phyloP scores from a whole-genome alignment of 2,329 filamentous ascomycete genomes.

The Pleurostoma richardsiae region DNA sequence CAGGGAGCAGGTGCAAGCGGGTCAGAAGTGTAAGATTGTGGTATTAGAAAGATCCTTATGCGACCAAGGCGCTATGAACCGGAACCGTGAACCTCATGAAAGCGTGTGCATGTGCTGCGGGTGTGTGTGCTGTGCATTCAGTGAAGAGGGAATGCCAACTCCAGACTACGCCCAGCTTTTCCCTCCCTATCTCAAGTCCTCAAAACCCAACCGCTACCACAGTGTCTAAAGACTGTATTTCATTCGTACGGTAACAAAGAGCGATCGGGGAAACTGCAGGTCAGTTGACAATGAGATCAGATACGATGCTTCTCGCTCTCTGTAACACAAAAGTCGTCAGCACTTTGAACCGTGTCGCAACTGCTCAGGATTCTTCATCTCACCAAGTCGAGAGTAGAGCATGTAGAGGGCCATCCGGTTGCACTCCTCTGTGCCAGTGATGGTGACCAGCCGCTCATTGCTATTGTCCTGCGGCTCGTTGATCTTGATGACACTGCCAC shows the following conservation, averaged over 20 bases:
- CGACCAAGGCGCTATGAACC: background rate
- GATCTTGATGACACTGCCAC: conserved; percentile 98
- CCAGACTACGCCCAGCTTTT: background rate
- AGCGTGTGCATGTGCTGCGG: background rate
- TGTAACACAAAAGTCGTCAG: conserved; percentile 25
- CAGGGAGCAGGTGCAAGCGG: no score
- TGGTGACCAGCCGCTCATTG: conserved; percentile 95
- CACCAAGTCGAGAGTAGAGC: conserved; percentile 95
- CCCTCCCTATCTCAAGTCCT: background rate
- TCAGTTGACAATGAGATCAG: conserved; percentile 23
- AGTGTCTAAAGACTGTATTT: no score
- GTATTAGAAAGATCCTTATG: background rate
- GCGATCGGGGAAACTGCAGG: no score
- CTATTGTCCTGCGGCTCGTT: conserved; percentile 99
- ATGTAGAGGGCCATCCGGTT: conserved; percentile 99
- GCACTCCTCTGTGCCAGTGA: conserved; percentile 95
- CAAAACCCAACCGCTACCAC: no score
- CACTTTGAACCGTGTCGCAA: conserved; percentile 5
- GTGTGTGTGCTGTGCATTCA: background rate
- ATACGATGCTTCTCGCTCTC: conserved; percentile 75
- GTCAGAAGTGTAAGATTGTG: background rate
- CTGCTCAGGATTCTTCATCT: conserved; percentile 26
- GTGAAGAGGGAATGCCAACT: background rate
- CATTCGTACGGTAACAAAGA: no score
- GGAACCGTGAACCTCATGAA: background rate